Percentiles rank a stretch among this genome's conserved stretches.
Evolutionary conservation across 1,284 basidiomycete species (phyloP).

Genomic region (Tranzscheliella williamsii): DNA sequence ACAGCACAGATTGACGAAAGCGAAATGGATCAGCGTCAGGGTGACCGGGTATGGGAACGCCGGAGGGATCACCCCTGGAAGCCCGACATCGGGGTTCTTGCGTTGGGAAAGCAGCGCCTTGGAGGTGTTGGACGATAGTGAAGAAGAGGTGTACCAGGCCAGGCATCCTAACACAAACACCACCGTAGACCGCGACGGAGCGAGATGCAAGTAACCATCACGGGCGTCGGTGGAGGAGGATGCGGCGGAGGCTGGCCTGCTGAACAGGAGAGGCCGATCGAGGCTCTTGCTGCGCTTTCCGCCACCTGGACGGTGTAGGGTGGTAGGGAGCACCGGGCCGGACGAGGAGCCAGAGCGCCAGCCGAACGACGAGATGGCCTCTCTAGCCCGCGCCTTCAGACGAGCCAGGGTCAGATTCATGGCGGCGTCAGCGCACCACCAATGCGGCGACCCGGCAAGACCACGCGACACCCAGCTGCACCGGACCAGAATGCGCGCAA

Average conservation of each 20-base stretch:
- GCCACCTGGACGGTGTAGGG: conserved; percentile 2
- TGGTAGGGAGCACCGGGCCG: too few relatives aligned
- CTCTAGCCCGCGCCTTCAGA: too few relatives aligned
- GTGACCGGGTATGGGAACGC: conserved; percentile 84
- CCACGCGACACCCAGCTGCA: too few relatives aligned
- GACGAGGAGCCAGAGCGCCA: too few relatives aligned
- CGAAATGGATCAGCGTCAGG: conserved; percentile 96
- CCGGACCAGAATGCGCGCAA: too few relatives aligned
- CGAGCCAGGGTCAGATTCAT: too few relatives aligned
- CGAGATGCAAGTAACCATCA: too few relatives aligned
- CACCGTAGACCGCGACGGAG: conserved; percentile 23
- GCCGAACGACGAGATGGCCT: too few relatives aligned
- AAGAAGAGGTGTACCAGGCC: conserved; percentile 68
- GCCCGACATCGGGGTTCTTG: not conserved
- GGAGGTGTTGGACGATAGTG: conserved; percentile 84
- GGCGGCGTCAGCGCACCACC: too few relatives aligned
- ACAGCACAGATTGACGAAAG: conserved; percentile 85
- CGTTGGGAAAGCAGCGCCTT: conserved; percentile 73
- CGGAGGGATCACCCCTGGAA: conserved; percentile 45
- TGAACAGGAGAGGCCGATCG: conserved; percentile 19
- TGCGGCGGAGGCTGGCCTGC: too few relatives aligned
- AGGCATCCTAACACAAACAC: conserved; percentile 47
- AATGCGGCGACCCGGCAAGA: too few relatives aligned
- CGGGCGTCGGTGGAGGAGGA: too few relatives aligned
- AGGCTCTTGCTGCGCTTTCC: conserved; percentile 6